Evolutionary conservation across 306 rosid species (phyloP).

Genomic region (Dalbergia cultrata): DNA sequence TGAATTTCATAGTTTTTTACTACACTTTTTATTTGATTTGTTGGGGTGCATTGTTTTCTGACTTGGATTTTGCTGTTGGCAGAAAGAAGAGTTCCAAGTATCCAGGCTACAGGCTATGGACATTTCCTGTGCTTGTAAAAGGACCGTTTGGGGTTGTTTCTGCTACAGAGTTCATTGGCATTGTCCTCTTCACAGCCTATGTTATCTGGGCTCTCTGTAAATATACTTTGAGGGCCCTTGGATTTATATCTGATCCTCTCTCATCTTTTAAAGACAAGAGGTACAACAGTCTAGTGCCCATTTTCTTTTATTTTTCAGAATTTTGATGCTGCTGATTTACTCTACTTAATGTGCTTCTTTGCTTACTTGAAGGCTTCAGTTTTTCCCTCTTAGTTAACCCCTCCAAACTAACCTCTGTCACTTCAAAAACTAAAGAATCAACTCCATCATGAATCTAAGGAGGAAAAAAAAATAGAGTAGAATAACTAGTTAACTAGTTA

Average conservation of each 20-base stretch:
- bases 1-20: conserved; percentile 1
- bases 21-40: background rate
- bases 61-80: conserved; percentile 36
- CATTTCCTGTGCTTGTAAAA: conserved; percentile 80
- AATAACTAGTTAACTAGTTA: too few relatives aligned
- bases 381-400: background rate
- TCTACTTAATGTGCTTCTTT: conserved; percentile 11
- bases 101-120: conserved; percentile 83
- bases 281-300: conserved; percentile 42
- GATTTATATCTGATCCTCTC: conserved; percentile 14
- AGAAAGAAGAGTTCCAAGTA: conserved; percentile 62
- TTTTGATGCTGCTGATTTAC: conserved; percentile 26
- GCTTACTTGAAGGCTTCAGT: conserved; percentile 22
- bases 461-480: background rate
- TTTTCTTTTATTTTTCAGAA: conserved; percentile 28
- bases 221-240: conserved; percentile 55
- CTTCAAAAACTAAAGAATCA: background rate
- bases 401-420: background rate
- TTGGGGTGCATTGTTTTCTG: conserved; percentile 3
- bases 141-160: conserved; percentile 94
- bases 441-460: conserved; percentile 5
- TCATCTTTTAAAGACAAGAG: conserved; percentile 51
- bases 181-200: conserved; percentile 64
- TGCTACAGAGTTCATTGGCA: conserved; percentile 84
- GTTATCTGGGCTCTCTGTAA: conserved; percentile 75